Conservation (phyloP, 805 yeast genomes). For the Candida boleticola region DNA sequence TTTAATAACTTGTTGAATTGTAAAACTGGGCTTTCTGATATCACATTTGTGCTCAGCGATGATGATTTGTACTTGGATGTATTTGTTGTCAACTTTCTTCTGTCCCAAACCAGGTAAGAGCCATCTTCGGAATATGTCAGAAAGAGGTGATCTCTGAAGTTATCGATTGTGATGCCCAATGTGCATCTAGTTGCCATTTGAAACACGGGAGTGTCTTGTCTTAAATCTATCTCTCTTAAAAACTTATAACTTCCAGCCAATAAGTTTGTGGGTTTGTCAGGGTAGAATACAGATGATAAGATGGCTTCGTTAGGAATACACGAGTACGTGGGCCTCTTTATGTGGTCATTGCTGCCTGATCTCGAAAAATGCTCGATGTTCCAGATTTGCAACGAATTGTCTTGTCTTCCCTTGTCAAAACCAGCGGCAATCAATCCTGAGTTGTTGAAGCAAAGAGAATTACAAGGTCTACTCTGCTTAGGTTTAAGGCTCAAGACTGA, state of each 20-base stretch:
- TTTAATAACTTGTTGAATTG: constrained; percentile 60
- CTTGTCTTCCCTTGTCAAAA: constrained; percentile 73
- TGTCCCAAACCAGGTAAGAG: constrained; percentile 78
- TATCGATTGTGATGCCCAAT: constrained; percentile 66
- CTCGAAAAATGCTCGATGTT: constrained; percentile 62
- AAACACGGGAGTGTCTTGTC: constrained; percentile 61
- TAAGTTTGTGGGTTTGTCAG: constrained; percentile 52
- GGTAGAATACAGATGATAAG: constrained; percentile 63
- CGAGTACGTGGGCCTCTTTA: constrained; percentile 52
- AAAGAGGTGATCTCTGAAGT: constrained; percentile 62
- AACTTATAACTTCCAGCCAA: constrained; percentile 76
- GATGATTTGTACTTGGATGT: constrained; percentile 13
- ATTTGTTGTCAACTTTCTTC: constrained; percentile 52
- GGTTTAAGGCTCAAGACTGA: constrained; percentile 49
- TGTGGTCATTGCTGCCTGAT: constrained; percentile 46
- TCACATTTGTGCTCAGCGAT: constrained; percentile 13
- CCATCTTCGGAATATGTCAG: constrained; percentile 83
- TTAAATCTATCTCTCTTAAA: constrained; percentile 72
- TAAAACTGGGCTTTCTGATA: constrained; percentile 54
- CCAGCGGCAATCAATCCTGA: constrained; percentile 72
- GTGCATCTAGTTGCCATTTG: constrained; percentile 78
- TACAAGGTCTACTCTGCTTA: constrained; percentile 71
- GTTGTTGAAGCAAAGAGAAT: constrained; percentile 66
- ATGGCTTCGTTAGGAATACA: constrained; percentile 75
- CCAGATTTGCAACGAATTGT: constrained; percentile 77